Evolutionary conservation across 371 early-diverging fungal species (phyloP).

Genomic region (Rhizopus delemar): DNA sequence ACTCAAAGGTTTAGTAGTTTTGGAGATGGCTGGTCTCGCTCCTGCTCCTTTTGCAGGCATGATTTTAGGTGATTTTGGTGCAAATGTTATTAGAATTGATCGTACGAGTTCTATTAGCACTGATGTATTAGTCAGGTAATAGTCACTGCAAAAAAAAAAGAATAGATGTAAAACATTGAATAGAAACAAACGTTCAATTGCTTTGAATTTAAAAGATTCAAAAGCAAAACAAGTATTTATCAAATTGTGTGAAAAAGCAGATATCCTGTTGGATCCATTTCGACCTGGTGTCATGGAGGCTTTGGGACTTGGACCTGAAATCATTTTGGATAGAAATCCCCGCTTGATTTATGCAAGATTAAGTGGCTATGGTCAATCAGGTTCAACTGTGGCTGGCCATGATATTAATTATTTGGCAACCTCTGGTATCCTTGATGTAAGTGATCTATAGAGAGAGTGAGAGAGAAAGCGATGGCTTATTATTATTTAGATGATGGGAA

Average conservation of each 20-base stretch:
- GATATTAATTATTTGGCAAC: constrained; percentile 78
- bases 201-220: constrained; percentile 64
- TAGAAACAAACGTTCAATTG: constrained; percentile 71
- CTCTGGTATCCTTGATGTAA: constrained; percentile 66
- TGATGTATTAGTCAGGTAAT: constrained; percentile 59
- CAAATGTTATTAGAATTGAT: constrained; percentile 74
- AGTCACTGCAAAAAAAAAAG: background rate
- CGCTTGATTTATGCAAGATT: constrained; percentile 66
- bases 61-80: constrained; percentile 77
- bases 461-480: too few relatives aligned
- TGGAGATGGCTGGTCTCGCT: constrained; percentile 79
- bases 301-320: constrained; percentile 70
- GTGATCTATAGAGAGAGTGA: background rate
- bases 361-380: constrained; percentile 72
- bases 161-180: background rate
- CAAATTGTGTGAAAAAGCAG: constrained; percentile 52
- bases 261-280: constrained; percentile 78
- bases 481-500: constrained; percentile 57
- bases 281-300: constrained; percentile 78
- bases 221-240: constrained; percentile 51
- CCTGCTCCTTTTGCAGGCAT: constrained; percentile 75
- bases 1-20: constrained; percentile 57
- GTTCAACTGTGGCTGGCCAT: constrained; percentile 69
- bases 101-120: constrained; percentile 38
- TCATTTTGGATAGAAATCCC: constrained; percentile 56